A percentile compares a stretch with the other conserved stretches of the same genome.
phyloP scores from a whole-genome alignment of 768 basidiomycete species.

The Amanita muscaria region DNA sequence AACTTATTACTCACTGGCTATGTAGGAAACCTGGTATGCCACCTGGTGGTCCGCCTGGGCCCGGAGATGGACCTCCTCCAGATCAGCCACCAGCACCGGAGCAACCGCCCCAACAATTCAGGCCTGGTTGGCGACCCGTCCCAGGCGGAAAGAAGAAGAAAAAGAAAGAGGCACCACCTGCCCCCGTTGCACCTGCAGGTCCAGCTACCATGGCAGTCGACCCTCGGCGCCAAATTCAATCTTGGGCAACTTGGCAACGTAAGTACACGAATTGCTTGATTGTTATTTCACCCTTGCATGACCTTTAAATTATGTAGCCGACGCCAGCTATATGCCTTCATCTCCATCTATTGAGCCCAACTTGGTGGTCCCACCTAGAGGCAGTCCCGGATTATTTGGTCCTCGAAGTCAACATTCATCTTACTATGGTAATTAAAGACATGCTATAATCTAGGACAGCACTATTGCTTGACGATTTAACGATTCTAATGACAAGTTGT shows the following conservation, averaged over 20 bases:
- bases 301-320: conserved; percentile 32
- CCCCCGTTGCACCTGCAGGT: conserved; percentile 18
- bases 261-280: conserved; percentile 21
- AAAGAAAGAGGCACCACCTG: conserved; percentile 34
- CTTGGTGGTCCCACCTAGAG: conserved; percentile 48
- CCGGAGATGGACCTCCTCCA: conserved; percentile 22
- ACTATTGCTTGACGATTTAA: conserved; percentile 3
- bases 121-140: conserved; percentile 60
- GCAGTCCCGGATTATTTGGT: conserved; percentile 68
- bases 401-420: conserved; percentile 50
- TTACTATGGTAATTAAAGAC: conserved; percentile 1
- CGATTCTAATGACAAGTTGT: too few species aligned
- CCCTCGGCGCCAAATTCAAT: conserved; percentile 35
- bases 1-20: too few species aligned
- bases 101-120: conserved; percentile 35
- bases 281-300: conserved; percentile 1
- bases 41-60: conserved; percentile 22
- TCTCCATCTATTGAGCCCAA: conserved; percentile 53
- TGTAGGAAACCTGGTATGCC: conserved; percentile 32
- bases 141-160: conserved; percentile 33
- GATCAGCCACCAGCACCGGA: conserved; percentile 29
- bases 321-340: conserved; percentile 47
- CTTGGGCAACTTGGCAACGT: conserved; percentile 67
- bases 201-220: conserved; percentile 19
- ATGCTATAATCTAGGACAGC: background rate